Evolutionary conservation across 169 alveolate species (phyloP).

Genomic region (Plasmodium adleri): DNA sequence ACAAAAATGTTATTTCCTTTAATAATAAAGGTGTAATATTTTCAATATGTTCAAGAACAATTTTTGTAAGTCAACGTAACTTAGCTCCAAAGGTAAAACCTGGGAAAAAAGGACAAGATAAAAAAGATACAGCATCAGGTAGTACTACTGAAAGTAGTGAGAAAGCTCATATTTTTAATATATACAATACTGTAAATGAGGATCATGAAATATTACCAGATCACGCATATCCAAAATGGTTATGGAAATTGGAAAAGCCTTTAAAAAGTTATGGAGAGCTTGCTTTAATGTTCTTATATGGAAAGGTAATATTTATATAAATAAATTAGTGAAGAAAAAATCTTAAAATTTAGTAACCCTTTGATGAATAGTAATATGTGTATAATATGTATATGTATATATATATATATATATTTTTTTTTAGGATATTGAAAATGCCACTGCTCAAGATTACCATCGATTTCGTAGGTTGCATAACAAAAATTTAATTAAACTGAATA

Average conservation of each 20-base stretch:
- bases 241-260: conserved; percentile 86
- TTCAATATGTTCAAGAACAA: conserved; percentile 20
- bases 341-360: neutral
- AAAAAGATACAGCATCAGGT: conserved; percentile 56
- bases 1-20: conserved; percentile 21
- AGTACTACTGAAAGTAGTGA: conserved; percentile 67
- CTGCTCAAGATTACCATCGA: conserved; percentile 84
- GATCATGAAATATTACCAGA: conserved; percentile 86
- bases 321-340: neutral
- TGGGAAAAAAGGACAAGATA: conserved; percentile 78
- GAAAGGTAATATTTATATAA: conserved; percentile 76
- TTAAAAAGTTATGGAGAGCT: conserved; percentile 86
- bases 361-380: neutral
- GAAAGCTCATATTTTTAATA: conserved; percentile 85
- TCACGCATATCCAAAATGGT: conserved; percentile 85
- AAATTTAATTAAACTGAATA: conserved; percentile 81
- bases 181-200: conserved; percentile 80
- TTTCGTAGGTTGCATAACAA: conserved; percentile 85
- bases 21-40: neutral
- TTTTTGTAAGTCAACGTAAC: conserved; percentile 27
- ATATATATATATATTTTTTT: neutral
- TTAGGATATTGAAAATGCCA: conserved; percentile 82
- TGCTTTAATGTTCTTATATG: conserved; percentile 84
- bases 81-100: conserved; percentile 69
- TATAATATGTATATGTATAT: neutral